phyloP scores from a whole-genome alignment of 805 yeast genomes.

The Starmera amethionina region DNA sequence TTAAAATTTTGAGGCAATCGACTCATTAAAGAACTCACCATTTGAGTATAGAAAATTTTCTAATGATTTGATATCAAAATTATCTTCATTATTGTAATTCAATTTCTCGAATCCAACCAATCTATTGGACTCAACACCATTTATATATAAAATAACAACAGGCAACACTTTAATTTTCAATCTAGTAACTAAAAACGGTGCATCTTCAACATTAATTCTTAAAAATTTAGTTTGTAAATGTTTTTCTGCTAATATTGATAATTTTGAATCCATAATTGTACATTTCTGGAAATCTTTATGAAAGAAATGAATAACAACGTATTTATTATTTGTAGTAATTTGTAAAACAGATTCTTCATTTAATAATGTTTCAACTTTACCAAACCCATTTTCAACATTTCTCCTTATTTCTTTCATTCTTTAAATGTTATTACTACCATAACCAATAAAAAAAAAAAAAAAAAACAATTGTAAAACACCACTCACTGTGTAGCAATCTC shows the following conservation, averaged over 20 bases:
- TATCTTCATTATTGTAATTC: constrained; percentile 32
- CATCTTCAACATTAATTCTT: constrained; percentile 48
- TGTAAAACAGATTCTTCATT: constrained; percentile 52
- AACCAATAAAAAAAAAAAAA: neutral
- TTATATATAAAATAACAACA: constrained; percentile 48
- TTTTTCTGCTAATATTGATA: constrained; percentile 38
- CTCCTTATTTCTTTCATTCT: constrained; percentile 25
- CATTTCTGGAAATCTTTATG: constrained; percentile 56
- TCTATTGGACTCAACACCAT: constrained; percentile 50
- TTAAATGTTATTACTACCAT: constrained; percentile 11
- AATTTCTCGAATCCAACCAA: constrained; percentile 64
- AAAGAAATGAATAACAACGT: constrained; percentile 51
- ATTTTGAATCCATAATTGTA: constrained; percentile 40
- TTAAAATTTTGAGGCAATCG: no score
- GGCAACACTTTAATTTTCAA: constrained; percentile 63
- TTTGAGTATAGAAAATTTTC: constrained; percentile 31
- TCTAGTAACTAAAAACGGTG: constrained; percentile 64
- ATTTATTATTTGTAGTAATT: constrained; percentile 30
- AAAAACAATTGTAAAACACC: no score
- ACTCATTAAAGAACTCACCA: no score
- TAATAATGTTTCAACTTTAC: constrained; percentile 29
- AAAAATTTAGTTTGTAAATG: constrained; percentile 47
- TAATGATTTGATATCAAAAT: constrained; percentile 36
- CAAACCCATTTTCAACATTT: constrained; percentile 31
- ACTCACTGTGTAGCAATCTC: constrained; percentile 36